Base-by-base conservation (phyloP, 441 rosid genomes). In the Gossypium lobatum region DNA sequence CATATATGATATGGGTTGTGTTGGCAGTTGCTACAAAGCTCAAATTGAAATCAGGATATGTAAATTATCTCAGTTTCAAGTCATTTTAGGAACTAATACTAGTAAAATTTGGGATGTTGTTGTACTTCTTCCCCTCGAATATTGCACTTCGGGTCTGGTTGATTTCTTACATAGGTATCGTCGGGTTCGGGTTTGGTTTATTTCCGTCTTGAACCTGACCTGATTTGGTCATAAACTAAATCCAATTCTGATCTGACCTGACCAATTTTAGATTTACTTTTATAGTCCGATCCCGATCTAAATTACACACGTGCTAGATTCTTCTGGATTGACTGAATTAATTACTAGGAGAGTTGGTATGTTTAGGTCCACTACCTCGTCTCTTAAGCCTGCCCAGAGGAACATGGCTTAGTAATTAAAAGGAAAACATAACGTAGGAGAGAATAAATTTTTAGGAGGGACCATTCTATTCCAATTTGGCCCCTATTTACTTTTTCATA, bases 1-100 rank as follows among this genome's bases (percentile, higher is more conserved):
- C 70, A 73, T 71, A 73, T 75, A 70, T 74, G 67, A 17, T 34
- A 34, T 59, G 69, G 50, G 63, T 71, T 73, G 73, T 71, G 74
- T 71, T 65, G 18, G 18, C 31, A 54, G 26, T 16, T 69, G 59
- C 39, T 46, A 46, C 11, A 23, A 66, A 46, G 34, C 73, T 34
- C 7, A 37, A 70, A 4, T 31, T 2, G 31, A 55, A 67, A 67
- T 7, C 59, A 25, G 28, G 31, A 34, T 37, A 37, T 70, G 73
- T 70, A 70, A 70, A 55, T 71, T 57, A 71, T 57, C 53, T 70
- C 54, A 57, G 59, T 57, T 71, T 71, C 34, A 39, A 39, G 46
- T 64, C 18, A 64, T 45, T 0, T 64, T 20, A 21, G 17, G n/a
- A 45, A 65, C 11, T 42, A 45, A 65, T 65, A 42, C 70, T 18